Evolutionary conservation across 1,284 basidiomycete species (phyloP), one percentile per base, ranked within the genome.

Genomic region (Apiotrichum sp.): DNA sequence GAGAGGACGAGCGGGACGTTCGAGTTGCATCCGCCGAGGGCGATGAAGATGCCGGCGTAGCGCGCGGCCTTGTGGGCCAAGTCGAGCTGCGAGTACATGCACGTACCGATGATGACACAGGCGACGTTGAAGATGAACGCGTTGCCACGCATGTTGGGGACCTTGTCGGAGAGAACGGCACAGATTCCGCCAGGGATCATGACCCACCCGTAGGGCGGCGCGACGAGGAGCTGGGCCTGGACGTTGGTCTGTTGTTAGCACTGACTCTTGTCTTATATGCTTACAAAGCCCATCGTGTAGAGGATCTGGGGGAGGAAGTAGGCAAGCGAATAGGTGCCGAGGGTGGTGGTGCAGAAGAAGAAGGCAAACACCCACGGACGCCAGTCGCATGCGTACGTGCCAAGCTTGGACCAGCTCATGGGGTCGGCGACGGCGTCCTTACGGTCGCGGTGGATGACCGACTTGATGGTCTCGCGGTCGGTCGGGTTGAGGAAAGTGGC

Each of bases 291-390:
- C 47, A 49, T 49, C 5, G 36, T 3, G n/a, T 22, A 29, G 3
- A 79, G 70, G 46, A 79, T 78, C 43, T 71, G 62, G 32, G 77
- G 77, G 3, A 77, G 65, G 72, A 78, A 78, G 70, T 71, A 74
- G 22, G 66, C 62, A 53, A 72, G 50, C 22, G 57, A 52, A 44
- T 56, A 65, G 7, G 53, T 53, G 32, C 55, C 58, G 38, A 57
- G 53, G 29, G 65, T 62, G 22, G 62, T 48, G 10, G 62, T 56
- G 47, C 68, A 61, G 66, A 79, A 77, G 62, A 76, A 66, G 54
- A 77, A 65, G 31, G 68, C 77, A 55, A 76, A 79, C 8, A 66
- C 54, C 78, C 78, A 79, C 8, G 77, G 59, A 67, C 77, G 78
- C 62, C 68, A 54, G 63, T 79, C 77, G n/a, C 22, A 11, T 6